A percentile compares a stretch with the other conserved stretches of the same genome.
Conservation (phyloP, 257 asterid genomes). For the Knoxia roxburghii region DNA sequence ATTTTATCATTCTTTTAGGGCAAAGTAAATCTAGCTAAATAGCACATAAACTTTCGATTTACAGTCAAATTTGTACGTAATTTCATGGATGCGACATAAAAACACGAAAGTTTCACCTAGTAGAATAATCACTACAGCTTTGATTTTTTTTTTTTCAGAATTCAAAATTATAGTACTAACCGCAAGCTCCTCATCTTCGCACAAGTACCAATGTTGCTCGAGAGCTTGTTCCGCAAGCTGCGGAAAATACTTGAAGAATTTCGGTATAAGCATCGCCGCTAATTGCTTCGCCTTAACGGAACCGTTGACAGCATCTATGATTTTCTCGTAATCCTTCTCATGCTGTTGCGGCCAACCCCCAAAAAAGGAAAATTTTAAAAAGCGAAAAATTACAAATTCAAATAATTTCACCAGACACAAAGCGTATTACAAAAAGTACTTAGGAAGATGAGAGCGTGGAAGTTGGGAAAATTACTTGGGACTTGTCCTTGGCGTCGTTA, state of each 20-base stretch:
- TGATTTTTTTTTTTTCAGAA: neutral
- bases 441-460: neutral
- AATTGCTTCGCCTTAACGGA: slow-evolving; percentile 86
- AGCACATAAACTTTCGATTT: neutral
- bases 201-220: slow-evolving; percentile 67
- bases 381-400: neutral
- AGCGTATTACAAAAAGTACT: neutral
- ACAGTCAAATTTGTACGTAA: neutral
- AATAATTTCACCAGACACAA: neutral
- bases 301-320: slow-evolving; percentile 76
- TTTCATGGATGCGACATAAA: neutral
- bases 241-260: slow-evolving; percentile 75
- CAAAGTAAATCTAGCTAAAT: neutral
- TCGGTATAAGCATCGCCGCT: slow-evolving; percentile 90
- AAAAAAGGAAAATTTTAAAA: neutral
- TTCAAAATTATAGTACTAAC: slow-evolving; percentile 32
- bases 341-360: slow-evolving; percentile 53
- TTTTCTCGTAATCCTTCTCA: slow-evolving; percentile 67
- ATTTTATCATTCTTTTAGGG: neutral
- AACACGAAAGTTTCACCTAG: neutral
- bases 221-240: slow-evolving; percentile 75
- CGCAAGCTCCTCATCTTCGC: slow-evolving; percentile 84
- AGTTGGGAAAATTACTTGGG: slow-evolving; percentile 42
- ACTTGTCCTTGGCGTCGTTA: slow-evolving; percentile 71
- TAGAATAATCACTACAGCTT: neutral